phyloP scores from a whole-genome alignment of 176 grass and related monocot genomes.

The Thinopyrum elongatum region DNA sequence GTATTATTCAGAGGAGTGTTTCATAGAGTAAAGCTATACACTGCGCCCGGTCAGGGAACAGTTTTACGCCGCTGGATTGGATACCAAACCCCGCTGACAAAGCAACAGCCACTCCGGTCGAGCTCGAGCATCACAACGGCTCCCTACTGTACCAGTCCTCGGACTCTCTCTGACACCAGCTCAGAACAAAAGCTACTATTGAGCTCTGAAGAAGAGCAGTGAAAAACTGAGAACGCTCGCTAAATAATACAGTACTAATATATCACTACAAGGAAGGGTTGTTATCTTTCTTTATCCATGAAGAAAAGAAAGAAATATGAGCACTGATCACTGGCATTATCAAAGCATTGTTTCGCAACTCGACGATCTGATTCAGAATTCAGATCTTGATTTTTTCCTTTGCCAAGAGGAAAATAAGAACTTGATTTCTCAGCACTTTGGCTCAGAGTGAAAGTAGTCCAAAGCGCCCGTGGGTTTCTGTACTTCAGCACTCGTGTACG shows the following conservation, averaged over 20 bases:
- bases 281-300: neutral
- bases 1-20: too few relatives aligned
- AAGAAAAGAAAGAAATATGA: too few relatives aligned
- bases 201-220: neutral
- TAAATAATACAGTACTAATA: too few relatives aligned
- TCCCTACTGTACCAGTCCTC: neutral
- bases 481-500: neutral
- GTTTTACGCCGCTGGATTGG: slow-evolving; percentile 1
- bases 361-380: too few relatives aligned
- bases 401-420: neutral
- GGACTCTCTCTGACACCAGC: neutral
- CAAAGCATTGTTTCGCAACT: too few relatives aligned
- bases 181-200: neutral
- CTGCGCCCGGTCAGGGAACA: neutral
- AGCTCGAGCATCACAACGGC: neutral
- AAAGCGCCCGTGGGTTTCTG: too few relatives aligned
- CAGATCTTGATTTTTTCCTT: too few relatives aligned
- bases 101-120: neutral
- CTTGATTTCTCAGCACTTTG: neutral
- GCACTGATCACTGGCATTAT: too few relatives aligned
- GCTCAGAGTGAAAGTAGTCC: too few relatives aligned
- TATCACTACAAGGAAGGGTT: too few relatives aligned
- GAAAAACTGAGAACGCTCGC: neutral
- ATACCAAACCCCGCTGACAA: neutral
- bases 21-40: neutral